These are phyloP conservation scores for Cutaneotrichosporon arboriforme DNA, from an alignment of 1,284 basidiomycete genomes.

Conservation along the genomic window DNA sequence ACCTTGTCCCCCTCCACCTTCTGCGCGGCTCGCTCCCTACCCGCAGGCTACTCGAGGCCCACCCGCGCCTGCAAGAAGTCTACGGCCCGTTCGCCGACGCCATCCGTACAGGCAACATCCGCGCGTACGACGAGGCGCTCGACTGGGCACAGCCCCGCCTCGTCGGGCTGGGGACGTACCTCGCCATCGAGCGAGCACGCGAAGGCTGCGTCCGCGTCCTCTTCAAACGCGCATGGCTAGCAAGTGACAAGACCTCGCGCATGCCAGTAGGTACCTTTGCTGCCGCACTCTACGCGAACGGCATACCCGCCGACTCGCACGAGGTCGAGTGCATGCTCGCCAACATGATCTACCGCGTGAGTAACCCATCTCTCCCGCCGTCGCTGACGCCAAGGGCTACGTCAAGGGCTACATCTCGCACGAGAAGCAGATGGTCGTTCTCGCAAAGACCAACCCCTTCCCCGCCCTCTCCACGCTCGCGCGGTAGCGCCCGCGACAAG, in stretches of 20 bases:
- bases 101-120: conserved; percentile 69
- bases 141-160: conserved; percentile 62
- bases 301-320: conserved; percentile 54
- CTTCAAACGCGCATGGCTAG: conserved; percentile 83
- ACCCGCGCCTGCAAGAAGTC: conserved; percentile 65
- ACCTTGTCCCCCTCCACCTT: conserved; percentile 81
- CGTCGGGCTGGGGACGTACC: conserved; percentile 74
- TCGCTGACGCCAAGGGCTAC: conserved; percentile 56
- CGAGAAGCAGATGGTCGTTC: conserved; percentile 84
- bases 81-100: conserved; percentile 76
- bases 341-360: conserved; percentile 79
- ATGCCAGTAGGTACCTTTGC: conserved; percentile 74
- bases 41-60: conserved; percentile 59
- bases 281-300: conserved; percentile 61
- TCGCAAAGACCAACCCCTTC: conserved; percentile 76
- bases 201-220: conserved; percentile 79
- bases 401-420: conserved; percentile 95
- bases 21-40: conserved; percentile 79
- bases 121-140: conserved; percentile 72
- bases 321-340: conserved; percentile 93
- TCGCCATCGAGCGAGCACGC: conserved; percentile 79
- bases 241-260: conserved; percentile 62
- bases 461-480: conserved; percentile 51
- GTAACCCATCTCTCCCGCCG: conserved; percentile 15
- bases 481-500: conserved; percentile 15